Conservation (phyloP, 1,139 yeast genomes). For the Nakaseomyces sp. region DNA sequence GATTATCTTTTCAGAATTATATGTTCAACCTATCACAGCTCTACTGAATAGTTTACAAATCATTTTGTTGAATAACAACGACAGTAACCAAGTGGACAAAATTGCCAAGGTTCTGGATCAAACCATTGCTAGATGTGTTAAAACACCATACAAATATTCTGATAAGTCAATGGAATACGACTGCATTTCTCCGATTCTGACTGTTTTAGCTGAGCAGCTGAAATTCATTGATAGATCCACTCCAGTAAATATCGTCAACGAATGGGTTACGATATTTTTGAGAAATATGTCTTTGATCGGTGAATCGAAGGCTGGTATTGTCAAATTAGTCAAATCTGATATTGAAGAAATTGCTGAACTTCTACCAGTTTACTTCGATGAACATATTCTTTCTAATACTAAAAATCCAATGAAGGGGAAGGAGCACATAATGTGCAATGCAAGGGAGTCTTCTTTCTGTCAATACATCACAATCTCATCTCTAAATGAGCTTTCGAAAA, state of each 20-base stretch:
- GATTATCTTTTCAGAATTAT: conserved; percentile 40
- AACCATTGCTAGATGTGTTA: conserved; percentile 56
- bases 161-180: conserved; percentile 47
- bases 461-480: conserved; percentile 26
- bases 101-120: conserved; percentile 67
- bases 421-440: conserved; percentile 9
- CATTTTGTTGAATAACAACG: conserved; percentile 11
- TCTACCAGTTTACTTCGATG: neutral
- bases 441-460: conserved; percentile 22
- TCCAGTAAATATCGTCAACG: conserved; percentile 25
- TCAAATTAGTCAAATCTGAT: conserved; percentile 23
- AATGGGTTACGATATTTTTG: conserved; percentile 47
- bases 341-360: conserved; percentile 18
- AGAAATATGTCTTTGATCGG: conserved; percentile 45
- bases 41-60: conserved; percentile 36
- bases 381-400: neutral
- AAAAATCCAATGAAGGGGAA: neutral
- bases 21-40: conserved; percentile 40
- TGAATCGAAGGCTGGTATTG: conserved; percentile 39
- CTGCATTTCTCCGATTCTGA: conserved; percentile 53
- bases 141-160: conserved; percentile 74
- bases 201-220: conserved; percentile 68
- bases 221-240: conserved; percentile 40
- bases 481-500: conserved; percentile 15
- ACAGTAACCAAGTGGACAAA: conserved; percentile 18